A percentile compares a stretch with the other conserved stretches of the same genome.
These are phyloP conservation scores for Panicum miliaceum DNA, from an alignment of 176 grass and related monocot species.

Conservation along the genomic window DNA sequence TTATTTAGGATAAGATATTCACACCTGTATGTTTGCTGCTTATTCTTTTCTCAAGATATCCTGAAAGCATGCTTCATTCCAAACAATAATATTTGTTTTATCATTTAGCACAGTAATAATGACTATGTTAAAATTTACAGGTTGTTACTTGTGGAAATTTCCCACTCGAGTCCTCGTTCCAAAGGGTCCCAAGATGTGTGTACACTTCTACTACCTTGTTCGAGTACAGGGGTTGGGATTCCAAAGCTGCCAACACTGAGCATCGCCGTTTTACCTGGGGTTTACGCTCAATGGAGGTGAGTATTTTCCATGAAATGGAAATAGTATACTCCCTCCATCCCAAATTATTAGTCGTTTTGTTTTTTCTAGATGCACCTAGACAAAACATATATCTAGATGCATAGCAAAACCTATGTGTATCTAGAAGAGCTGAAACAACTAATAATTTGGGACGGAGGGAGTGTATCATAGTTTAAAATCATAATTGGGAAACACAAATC, in stretches of 20 bases:
- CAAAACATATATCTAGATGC: too few species aligned
- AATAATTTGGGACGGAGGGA: too few species aligned
- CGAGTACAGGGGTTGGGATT: constrained; percentile 95
- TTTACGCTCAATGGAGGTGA: constrained; percentile 85
- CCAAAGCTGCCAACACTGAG: constrained; percentile 75
- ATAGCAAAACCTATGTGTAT: too few species aligned
- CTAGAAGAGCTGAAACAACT: too few species aligned
- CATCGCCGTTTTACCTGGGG: constrained; percentile 93
- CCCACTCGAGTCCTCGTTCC: constrained; percentile 91
- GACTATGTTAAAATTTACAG: constrained; percentile 44
- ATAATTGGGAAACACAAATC: background rate
- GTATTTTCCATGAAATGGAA: constrained; percentile 6
- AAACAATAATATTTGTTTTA: background rate
- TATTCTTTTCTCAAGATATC: constrained; percentile 6
- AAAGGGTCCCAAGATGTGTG: constrained; percentile 94
- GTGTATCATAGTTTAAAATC: background rate
- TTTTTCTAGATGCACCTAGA: too few species aligned
- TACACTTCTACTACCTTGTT: constrained; percentile 91
- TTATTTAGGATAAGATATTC: background rate
- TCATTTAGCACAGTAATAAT: constrained; percentile 15
- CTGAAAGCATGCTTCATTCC: background rate
- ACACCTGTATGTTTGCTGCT: background rate
- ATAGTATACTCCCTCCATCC: too few species aligned
- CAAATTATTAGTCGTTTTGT: too few species aligned
- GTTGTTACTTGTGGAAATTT: constrained; percentile 98